Percentiles rank a stretch among this genome's conserved stretches.
Conservation (phyloP, 306 rosid genomes). For the Arachis stenosperma region DNA sequence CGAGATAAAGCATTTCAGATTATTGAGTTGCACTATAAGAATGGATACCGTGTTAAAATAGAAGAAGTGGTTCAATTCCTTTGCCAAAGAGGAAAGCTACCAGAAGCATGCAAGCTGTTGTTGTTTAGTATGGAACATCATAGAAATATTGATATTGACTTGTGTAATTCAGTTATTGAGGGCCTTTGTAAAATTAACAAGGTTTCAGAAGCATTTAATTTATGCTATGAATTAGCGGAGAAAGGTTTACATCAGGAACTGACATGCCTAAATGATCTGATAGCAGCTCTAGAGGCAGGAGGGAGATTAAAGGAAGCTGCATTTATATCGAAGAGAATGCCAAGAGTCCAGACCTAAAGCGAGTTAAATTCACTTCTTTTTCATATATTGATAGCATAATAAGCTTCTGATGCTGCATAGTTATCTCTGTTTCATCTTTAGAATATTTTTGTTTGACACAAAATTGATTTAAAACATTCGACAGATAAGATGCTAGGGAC, state of each 20-base stretch:
- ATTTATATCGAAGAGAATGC: constrained; percentile 67
- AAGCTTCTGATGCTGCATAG: neutral
- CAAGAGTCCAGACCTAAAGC: constrained; percentile 35
- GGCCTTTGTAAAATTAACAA: constrained; percentile 64
- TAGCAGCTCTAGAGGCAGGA: constrained; percentile 55
- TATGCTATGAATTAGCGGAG: constrained; percentile 70
- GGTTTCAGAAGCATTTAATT: constrained; percentile 72
- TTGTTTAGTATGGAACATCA: constrained; percentile 58
- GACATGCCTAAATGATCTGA: constrained; percentile 56
- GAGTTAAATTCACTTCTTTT: constrained; percentile 24
- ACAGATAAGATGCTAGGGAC: neutral
- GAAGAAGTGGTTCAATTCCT: constrained; percentile 64
- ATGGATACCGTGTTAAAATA: constrained; percentile 66
- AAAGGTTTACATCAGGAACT: constrained; percentile 58
- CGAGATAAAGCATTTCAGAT: constrained; percentile 63
- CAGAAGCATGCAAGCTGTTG: constrained; percentile 67
- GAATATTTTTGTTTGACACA: neutral
- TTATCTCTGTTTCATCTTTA: constrained; percentile 9
- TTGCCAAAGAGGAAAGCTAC: constrained; percentile 52
- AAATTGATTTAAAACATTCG: neutral
- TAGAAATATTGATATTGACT: constrained; percentile 45
- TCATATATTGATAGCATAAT: neutral
- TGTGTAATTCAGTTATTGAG: constrained; percentile 52
- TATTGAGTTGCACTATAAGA: constrained; percentile 57
- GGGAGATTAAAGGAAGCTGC: constrained; percentile 67